Percentiles rank a stretch among this genome's conserved stretches.
Conservation (phyloP, 2,329 filamentous ascomycete genomes). For the Botrytis hyacinthi region DNA sequence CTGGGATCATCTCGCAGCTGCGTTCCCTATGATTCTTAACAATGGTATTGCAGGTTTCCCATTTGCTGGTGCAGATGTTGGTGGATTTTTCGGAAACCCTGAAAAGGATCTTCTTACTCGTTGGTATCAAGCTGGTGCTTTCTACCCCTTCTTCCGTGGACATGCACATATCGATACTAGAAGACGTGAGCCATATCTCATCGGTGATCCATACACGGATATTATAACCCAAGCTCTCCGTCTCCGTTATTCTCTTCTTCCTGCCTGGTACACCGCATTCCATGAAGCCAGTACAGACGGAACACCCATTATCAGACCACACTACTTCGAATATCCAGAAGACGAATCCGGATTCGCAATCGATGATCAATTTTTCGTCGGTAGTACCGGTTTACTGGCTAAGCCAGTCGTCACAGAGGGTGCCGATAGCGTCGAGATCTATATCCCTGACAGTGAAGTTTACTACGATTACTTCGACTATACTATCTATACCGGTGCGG, state of each 20-base stretch:
- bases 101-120: slow-evolving; percentile 86
- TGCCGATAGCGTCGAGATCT: slow-evolving; percentile 71
- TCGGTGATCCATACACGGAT: slow-evolving; percentile 76
- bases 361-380: slow-evolving; percentile 92
- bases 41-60: slow-evolving; percentile 92
- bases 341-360: slow-evolving; percentile 85
- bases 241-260: slow-evolving; percentile 83
- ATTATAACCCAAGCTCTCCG: slow-evolving; percentile 88
- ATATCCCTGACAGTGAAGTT: slow-evolving; percentile 81
- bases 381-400: slow-evolving; percentile 81
- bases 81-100: slow-evolving; percentile 97
- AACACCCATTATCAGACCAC: slow-evolving; percentile 83
- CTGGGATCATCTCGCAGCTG: slow-evolving; percentile 87
- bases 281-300: slow-evolving; percentile 81
- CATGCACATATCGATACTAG: slow-evolving; percentile 97
- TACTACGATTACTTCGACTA: slow-evolving; percentile 98
- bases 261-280: slow-evolving; percentile 96
- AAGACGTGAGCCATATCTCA: slow-evolving; percentile 87
- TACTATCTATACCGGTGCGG: slow-evolving; percentile 66
- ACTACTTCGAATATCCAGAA: slow-evolving; percentile 86
- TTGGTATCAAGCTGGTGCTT: slow-evolving; percentile 96
- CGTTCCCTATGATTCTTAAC: slow-evolving; percentile 89
- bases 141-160: slow-evolving; percentile 97
- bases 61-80: slow-evolving; percentile 92
- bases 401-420: slow-evolving; percentile 85